These are phyloP conservation scores for Aureobasidium mangrovei DNA, from an alignment of 2,329 filamentous ascomycete genomes.

Conservation along the genomic window DNA sequence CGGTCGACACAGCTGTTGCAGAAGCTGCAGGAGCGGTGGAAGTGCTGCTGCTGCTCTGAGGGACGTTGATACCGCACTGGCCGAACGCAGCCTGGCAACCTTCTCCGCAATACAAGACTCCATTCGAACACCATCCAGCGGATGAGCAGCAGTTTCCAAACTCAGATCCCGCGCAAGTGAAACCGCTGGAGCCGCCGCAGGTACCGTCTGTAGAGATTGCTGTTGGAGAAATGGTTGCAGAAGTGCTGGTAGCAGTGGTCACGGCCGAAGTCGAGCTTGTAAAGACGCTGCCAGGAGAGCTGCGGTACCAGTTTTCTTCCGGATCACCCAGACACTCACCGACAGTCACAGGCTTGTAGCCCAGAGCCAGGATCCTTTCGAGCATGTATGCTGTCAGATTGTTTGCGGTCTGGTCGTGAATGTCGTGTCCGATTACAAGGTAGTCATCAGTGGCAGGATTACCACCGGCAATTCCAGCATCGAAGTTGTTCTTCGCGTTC, in stretches of 20 bases:
- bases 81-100: constrained; percentile 28
- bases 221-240: constrained; percentile 7
- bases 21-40: not conserved
- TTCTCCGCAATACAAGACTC: constrained; percentile 12
- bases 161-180: constrained; percentile 13
- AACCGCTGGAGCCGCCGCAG: not conserved
- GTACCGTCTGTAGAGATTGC: constrained; percentile 1
- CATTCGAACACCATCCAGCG: not conserved
- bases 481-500: constrained; percentile 47
- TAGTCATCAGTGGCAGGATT: constrained; percentile 28
- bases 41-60: constrained; percentile 1
- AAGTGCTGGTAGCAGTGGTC: constrained; percentile 14
- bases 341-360: constrained; percentile 38
- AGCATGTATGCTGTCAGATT: constrained; percentile 39
- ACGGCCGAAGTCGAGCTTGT: constrained; percentile 1
- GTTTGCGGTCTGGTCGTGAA: constrained; percentile 37
- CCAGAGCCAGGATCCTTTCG: constrained; percentile 29
- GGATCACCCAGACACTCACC: constrained; percentile 41
- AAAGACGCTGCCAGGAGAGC: constrained; percentile 19
- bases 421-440: constrained; percentile 47
- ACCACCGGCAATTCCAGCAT: constrained; percentile 32
- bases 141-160: constrained; percentile 14
- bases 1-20: constrained; percentile 10
- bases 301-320: constrained; percentile 41
- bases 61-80: constrained; percentile 14